Conservation (phyloP, 345 rosid species). For the Angophora floribunda region DNA sequence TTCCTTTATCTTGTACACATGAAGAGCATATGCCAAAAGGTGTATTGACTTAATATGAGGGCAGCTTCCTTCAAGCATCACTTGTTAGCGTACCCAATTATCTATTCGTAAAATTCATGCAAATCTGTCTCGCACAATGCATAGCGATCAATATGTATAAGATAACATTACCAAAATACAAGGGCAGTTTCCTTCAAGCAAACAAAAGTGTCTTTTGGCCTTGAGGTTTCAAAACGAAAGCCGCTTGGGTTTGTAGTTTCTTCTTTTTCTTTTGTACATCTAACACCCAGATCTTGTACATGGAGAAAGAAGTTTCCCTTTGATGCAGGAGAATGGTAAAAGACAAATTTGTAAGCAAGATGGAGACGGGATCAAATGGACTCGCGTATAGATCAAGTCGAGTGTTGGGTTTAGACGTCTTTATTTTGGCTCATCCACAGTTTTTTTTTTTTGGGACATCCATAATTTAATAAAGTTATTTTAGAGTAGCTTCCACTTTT, state of each 20-base stretch:
- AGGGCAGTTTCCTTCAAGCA: neutral
- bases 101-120: neutral
- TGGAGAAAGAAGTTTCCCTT: neutral
- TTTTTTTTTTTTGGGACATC: neutral
- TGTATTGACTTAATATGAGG: neutral
- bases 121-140: neutral
- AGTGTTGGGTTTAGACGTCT: neutral
- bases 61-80: neutral
- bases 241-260: neutral
- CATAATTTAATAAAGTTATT: neutral
- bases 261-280: neutral
- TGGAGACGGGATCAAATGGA: neutral
- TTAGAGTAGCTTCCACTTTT: neutral
- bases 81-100: neutral
- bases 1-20: neutral
- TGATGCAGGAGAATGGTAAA: neutral
- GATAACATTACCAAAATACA: neutral
- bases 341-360: neutral
- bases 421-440: neutral
- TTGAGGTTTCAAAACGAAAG: neutral
- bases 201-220: neutral
- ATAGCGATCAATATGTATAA: neutral
- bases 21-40: neutral
- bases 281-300: neutral
- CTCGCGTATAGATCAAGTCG: neutral